Percentiles rank a stretch among this genome's conserved stretches.
Conservation (phyloP, 2,329 filamentous ascomycete genomes). For the Leptographium galeiforme region DNA sequence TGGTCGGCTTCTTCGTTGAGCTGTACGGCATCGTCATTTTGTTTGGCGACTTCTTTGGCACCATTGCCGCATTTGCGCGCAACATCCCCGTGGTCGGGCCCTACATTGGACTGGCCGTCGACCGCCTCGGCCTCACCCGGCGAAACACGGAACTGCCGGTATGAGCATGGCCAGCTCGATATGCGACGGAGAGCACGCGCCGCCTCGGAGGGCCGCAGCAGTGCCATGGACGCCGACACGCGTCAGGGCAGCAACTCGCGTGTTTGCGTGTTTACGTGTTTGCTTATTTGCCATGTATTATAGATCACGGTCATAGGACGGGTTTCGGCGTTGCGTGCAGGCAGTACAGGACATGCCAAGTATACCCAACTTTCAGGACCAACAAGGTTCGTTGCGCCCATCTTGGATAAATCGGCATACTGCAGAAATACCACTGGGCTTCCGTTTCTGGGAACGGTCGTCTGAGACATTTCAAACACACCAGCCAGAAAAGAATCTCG, state of each 20-base stretch:
- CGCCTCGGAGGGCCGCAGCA: background rate
- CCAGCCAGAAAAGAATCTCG: too few species aligned
- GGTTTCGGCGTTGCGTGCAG: background rate
- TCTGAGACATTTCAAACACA: too few species aligned
- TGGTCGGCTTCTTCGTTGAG: conserved; percentile 83
- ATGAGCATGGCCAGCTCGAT: background rate
- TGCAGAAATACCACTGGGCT: background rate
- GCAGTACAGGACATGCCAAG: background rate
- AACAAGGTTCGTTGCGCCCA: background rate
- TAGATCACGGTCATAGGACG: background rate
- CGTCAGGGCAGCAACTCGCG: too few species aligned
- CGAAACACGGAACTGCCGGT: conserved; percentile 69
- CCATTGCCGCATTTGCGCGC: conserved; percentile 75
- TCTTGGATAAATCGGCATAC: background rate
- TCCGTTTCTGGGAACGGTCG: background rate
- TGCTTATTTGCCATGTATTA: background rate
- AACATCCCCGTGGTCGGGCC: conserved; percentile 77
- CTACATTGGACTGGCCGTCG: conserved; percentile 63
- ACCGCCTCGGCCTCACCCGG: conserved; percentile 52
- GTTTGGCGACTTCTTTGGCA: conserved; percentile 93
- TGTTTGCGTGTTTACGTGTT: background rate
- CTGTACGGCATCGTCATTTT: conserved; percentile 84
- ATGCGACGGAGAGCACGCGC: background rate
- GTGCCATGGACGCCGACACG: background rate
- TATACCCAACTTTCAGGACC: background rate